Evolutionary conservation across 164 flowering plant species (phyloP).

Genomic region (Umbellularia californica): DNA sequence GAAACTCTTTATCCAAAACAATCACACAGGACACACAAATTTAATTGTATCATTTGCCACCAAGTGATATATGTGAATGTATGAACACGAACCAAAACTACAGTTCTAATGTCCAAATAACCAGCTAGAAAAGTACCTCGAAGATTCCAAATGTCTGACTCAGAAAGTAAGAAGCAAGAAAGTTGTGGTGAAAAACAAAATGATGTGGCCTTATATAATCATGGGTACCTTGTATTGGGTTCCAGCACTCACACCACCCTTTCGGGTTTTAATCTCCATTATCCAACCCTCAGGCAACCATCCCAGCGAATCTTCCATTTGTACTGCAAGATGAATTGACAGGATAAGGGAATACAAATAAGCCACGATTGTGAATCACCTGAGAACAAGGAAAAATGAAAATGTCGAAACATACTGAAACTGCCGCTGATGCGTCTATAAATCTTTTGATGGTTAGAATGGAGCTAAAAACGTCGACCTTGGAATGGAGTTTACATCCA

Average conservation of each 20-base stretch:
- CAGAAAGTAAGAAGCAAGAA: background rate
- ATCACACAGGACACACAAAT: too few relatives aligned
- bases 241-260: slow-evolving; percentile 25
- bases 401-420: background rate
- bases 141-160: background rate
- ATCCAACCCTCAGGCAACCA: slow-evolving; percentile 58
- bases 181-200: background rate
- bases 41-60: too few relatives aligned
- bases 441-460: background rate
- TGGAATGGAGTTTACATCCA: slow-evolving; percentile 29
- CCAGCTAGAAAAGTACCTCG: background rate
- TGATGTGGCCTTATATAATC: background rate
- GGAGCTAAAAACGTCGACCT: background rate
- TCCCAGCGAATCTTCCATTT: slow-evolving; percentile 16
- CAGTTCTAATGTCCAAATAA: background rate
- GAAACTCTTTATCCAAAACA: too few relatives aligned
- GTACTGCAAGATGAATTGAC: slow-evolving; percentile 9
- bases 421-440: background rate
- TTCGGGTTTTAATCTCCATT: slow-evolving; percentile 26
- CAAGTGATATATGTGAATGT: too few relatives aligned
- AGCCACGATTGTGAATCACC: background rate
- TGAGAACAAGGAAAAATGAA: background rate
- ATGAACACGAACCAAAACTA: background rate
- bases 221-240: slow-evolving; percentile 32
- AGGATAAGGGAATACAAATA: background rate